Percentiles rank a stretch among this genome's conserved stretches.
These are phyloP conservation scores for Lenwebbia sp. DNA, from an alignment of 345 rosid genomes.

Conservation along the genomic window DNA sequence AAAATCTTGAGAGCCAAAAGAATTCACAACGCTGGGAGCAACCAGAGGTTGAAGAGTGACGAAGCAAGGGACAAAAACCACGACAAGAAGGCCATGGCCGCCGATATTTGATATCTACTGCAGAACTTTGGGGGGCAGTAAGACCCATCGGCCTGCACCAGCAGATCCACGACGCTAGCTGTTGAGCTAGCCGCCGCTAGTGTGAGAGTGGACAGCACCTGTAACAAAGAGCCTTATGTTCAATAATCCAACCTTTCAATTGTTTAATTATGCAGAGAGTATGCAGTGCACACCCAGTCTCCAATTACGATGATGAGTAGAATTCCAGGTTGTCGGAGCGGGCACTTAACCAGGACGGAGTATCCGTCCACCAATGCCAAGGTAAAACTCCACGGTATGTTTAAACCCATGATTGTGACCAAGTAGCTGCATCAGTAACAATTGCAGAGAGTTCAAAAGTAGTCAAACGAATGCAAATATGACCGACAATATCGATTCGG, in stretches of 20 bases:
- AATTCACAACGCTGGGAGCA: constrained; percentile 56
- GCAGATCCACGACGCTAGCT: constrained; percentile 71
- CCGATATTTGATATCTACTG: constrained; percentile 67
- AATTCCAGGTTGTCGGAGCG: constrained; percentile 46
- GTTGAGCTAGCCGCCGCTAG: constrained; percentile 79
- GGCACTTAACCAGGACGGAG: constrained; percentile 53
- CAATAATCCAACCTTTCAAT: neutral
- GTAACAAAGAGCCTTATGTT: neutral
- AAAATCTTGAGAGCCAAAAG: neutral
- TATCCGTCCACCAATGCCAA: constrained; percentile 77
- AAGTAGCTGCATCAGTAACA: constrained; percentile 40
- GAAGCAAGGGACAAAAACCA: constrained; percentile 77
- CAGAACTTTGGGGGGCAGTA: constrained; percentile 48
- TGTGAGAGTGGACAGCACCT: constrained; percentile 64
- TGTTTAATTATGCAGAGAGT: neutral
- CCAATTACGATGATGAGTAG: constrained; percentile 52
- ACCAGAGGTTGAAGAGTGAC: constrained; percentile 78
- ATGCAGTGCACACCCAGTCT: constrained; percentile 54
- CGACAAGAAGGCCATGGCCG: constrained; percentile 79
- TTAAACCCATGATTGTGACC: constrained; percentile 80
- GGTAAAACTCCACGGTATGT: constrained; percentile 83
- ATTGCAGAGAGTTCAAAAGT: neutral
- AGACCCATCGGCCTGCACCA: constrained; percentile 19
- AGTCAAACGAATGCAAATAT: neutral
- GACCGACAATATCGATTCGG: neutral